Evolutionary conservation across 2,329 filamentous ascomycete genomes (phyloP), one percentile per base, ranked within the genome.

Genomic region (Orbilia quercus): DNA sequence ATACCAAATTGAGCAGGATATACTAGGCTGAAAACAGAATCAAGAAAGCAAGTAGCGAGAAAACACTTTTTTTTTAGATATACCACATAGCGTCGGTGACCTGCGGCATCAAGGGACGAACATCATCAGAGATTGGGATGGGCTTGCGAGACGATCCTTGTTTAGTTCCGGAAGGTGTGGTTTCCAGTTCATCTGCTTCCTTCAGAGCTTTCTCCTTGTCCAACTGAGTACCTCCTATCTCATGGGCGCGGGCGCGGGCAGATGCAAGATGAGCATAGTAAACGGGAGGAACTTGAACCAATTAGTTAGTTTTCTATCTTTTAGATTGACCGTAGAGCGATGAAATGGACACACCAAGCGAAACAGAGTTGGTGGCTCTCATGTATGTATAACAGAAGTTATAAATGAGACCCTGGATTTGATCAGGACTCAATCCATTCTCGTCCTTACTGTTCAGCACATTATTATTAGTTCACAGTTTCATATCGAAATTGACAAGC

Each of bases 231-330:
- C 59, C 74, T 20, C 57, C 74, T 7, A 60, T 70, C 78, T 94
- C 89, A 76, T 99, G 95, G 2, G 88, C 84, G 60, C 88, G 88
- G 18, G 91, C 92, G 54, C 95, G 91, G 67, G 88, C 87, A 7
- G 92, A 90, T 34, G 93, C 92, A 75, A 99, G 82, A 81, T 99
- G 95, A 0, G 96, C 92, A 77, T 99, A 99, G 84, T 99, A 99
- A 0, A 98, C 90, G 0, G 95, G 92, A 0, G 95, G 95, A 76
- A 86, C 81, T 80, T 76, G 31, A 18, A 23, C n/a, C n/a, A 31
- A 7, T 20, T 7, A 28, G 45, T 73, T 48, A 73, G 55, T 44
- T 23, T 31, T 9, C 22, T 12, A 25, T 14, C 12, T 36, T 12
- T 44, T 57, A 34, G 59, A 14, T n/a, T n/a, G n/a, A n/a, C n/a